Evolutionary conservation across 129 eudicot genomes (phyloP).

Genomic region (Pseudognaphalium luteoalbum): DNA sequence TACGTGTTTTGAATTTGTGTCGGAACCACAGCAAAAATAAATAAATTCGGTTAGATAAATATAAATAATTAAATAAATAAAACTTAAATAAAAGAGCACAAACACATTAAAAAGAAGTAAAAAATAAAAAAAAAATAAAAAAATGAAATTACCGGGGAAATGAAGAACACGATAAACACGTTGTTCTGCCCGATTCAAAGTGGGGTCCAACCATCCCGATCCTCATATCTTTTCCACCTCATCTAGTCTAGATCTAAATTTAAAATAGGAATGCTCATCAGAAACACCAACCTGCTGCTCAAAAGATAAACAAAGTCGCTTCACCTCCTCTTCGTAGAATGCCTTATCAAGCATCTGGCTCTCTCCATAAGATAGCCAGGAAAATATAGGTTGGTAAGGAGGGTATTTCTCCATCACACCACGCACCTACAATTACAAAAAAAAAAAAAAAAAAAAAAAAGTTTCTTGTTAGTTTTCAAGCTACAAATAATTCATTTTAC

Average conservation of each 20-base stretch:
- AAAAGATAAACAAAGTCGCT: constrained; percentile 84
- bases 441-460: too few relatives aligned
- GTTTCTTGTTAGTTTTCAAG: background rate
- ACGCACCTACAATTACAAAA: constrained; percentile 57
- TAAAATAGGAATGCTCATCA: background rate
- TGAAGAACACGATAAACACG: too few relatives aligned
- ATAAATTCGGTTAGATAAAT: too few relatives aligned
- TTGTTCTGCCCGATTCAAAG: too few relatives aligned
- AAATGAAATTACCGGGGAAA: too few relatives aligned
- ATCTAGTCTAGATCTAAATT: background rate
- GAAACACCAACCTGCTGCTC: constrained; percentile 83
- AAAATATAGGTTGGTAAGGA: constrained; percentile 87
- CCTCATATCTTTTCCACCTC: background rate
- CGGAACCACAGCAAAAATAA: too few relatives aligned
- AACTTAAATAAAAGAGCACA: too few relatives aligned
- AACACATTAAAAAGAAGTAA: too few relatives aligned
- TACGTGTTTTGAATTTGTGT: too few relatives aligned
- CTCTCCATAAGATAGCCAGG: constrained; percentile 85
- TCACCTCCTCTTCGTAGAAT: constrained; percentile 94
- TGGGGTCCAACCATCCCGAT: background rate
- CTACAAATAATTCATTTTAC: background rate
- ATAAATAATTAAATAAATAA: too few relatives aligned
- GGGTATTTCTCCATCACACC: constrained; percentile 96
- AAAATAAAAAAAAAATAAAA: too few relatives aligned
- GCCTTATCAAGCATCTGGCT: constrained; percentile 99